Evolutionary conservation across 306 rosid genomes (phyloP).

Genomic region (Dicorynia guianensis): DNA sequence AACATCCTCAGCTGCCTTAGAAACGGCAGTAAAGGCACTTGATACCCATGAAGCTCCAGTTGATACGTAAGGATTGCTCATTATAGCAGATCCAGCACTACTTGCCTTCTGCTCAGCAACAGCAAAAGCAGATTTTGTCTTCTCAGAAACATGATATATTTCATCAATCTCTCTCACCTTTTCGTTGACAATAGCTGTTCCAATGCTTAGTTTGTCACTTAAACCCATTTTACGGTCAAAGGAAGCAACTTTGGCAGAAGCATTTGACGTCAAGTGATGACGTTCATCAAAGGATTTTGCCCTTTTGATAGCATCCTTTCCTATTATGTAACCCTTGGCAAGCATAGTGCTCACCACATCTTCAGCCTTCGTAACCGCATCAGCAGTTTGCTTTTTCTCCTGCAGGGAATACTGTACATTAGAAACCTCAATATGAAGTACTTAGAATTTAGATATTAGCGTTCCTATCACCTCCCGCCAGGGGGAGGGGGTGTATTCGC

Average conservation of each 20-base stretch:
- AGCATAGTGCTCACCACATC: constrained; percentile 84
- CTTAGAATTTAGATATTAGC: neutral
- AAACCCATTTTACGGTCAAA: constrained; percentile 72
- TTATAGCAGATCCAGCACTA: constrained; percentile 72
- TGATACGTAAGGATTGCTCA: constrained; percentile 68
- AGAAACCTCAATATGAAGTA: constrained; percentile 26
- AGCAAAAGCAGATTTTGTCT: constrained; percentile 69
- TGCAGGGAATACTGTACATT: constrained; percentile 24
- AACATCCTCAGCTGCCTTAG: constrained; percentile 85
- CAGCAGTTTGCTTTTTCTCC: constrained; percentile 39
- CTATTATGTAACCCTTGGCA: constrained; percentile 78
- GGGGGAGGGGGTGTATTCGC: too few relatives aligned
- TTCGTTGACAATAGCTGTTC: constrained; percentile 71
- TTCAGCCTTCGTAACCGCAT: constrained; percentile 61
- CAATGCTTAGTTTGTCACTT: constrained; percentile 70
- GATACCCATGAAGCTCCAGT: constrained; percentile 82
- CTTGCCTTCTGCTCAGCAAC: constrained; percentile 87
- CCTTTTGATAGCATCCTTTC: constrained; percentile 77
- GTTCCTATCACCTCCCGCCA: too few relatives aligned
- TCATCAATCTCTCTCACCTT: constrained; percentile 84
- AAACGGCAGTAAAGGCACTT: constrained; percentile 61
- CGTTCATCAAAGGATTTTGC: constrained; percentile 78
- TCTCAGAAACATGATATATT: constrained; percentile 67
- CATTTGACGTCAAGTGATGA: constrained; percentile 68
- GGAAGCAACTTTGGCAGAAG: constrained; percentile 75